These are phyloP conservation scores for Geotrichum australiense DNA, from an alignment of 1,139 yeast genomes.

Conservation along the genomic window DNA sequence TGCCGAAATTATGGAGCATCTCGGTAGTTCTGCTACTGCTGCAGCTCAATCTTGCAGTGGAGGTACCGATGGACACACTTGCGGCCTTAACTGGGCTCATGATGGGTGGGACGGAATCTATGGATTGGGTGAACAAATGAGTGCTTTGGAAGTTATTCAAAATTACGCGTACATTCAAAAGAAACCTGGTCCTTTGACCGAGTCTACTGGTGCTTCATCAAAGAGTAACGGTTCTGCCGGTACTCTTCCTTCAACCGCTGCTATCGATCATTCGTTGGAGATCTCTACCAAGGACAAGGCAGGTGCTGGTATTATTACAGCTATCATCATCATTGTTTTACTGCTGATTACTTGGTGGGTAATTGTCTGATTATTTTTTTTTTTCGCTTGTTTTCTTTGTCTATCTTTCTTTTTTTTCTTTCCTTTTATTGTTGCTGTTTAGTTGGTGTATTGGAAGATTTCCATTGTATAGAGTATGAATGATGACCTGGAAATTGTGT, in stretches of 20 bases:
- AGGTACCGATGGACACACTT: constrained; percentile 82
- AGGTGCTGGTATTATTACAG: constrained; percentile 83
- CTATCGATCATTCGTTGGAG: constrained; percentile 5
- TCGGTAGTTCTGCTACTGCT: constrained; percentile 62
- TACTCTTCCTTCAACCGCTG: constrained; percentile 15
- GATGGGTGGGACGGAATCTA: constrained; percentile 67
- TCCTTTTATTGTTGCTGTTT: no score
- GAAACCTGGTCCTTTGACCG: constrained; percentile 41
- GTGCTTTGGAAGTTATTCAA: constrained; percentile 73
- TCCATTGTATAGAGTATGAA: no score
- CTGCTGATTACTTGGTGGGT: constrained; percentile 71
- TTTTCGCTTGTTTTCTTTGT: no score
- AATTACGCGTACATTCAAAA: constrained; percentile 38
- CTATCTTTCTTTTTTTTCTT: no score
- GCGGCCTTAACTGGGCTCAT: constrained; percentile 75
- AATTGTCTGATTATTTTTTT: constrained; percentile 36
- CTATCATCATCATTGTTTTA: constrained; percentile 56
- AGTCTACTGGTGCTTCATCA: constrained; percentile 44
- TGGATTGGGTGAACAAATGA: constrained; percentile 92
- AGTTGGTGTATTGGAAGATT: no score
- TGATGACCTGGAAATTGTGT: no score
- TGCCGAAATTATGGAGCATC: constrained; percentile 44
- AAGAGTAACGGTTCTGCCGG: constrained; percentile 32
- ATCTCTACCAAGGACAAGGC: constrained; percentile 53
- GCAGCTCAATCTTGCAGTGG: constrained; percentile 84